These are phyloP conservation scores for Ophidiomyces ophidiicola DNA, from an alignment of 2,329 filamentous ascomycete genomes.

Conservation along the genomic window DNA sequence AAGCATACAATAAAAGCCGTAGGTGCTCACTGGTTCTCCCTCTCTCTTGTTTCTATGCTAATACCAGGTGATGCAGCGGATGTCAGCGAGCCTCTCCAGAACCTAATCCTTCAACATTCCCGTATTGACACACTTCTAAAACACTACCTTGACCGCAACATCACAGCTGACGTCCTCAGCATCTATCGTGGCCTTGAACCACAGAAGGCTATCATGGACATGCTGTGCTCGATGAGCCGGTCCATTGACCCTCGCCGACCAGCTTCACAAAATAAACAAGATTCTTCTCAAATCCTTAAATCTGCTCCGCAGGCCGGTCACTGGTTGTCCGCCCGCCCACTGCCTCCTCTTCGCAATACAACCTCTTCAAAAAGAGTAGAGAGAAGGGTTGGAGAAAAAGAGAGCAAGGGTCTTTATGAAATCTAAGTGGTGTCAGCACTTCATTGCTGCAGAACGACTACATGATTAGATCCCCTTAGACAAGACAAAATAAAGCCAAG, in stretches of 20 bases:
- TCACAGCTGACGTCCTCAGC: not conserved
- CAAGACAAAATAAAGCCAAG: conserved; percentile 24
- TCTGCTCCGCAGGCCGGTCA: too few relatives aligned
- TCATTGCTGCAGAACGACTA: too few relatives aligned
- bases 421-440: too few relatives aligned
- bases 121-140: conserved; percentile 2
- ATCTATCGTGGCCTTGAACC: not conserved
- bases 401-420: too few relatives aligned
- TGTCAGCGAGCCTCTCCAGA: conserved; percentile 3
- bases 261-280: too few relatives aligned
- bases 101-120: conserved; percentile 1
- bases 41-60: conserved; percentile 1
- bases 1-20: conserved; percentile 4
- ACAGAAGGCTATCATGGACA: not conserved
- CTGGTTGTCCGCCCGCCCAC: too few relatives aligned
- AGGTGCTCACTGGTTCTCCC: conserved; percentile 5
- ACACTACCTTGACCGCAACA: conserved; percentile 1
- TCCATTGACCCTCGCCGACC: conserved; percentile 4
- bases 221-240: conserved; percentile 3
- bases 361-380: too few relatives aligned
- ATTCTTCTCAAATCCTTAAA: too few relatives aligned
- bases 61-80: conserved; percentile 1
- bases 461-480: conserved; percentile 11
- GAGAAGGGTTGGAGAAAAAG: too few relatives aligned
- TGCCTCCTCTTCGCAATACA: too few relatives aligned